Percentiles rank a stretch among this genome's conserved stretches.
Evolutionary conservation across 2,329 filamentous ascomycete genomes (phyloP).

Genomic region (Ascochyta clinopodiicola): DNA sequence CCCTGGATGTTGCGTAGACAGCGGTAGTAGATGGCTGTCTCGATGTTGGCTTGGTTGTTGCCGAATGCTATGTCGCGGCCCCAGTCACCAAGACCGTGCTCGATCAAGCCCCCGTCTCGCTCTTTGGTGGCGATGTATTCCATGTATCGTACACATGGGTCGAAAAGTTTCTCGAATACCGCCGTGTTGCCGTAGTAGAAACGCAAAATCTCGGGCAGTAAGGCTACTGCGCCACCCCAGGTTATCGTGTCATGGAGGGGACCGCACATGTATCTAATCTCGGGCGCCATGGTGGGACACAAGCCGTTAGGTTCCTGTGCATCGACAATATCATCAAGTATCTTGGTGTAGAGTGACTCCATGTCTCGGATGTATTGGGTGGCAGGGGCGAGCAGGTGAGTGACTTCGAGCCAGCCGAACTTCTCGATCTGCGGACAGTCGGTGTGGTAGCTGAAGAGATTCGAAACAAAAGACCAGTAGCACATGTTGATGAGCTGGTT

Average conservation of each 20-base stretch:
- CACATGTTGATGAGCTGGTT: slow-evolving; percentile 54
- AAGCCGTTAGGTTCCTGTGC: slow-evolving; percentile 55
- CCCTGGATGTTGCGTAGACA: slow-evolving; percentile 47
- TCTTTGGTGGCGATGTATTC: slow-evolving; percentile 52
- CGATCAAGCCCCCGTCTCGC: slow-evolving; percentile 51
- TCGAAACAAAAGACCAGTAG: slow-evolving; percentile 53
- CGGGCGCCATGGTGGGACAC: slow-evolving; percentile 57
- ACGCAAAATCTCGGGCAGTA: slow-evolving; percentile 44
- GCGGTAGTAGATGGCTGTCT: slow-evolving; percentile 54
- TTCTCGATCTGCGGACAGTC: slow-evolving; percentile 51
- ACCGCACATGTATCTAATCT: slow-evolving; percentile 58
- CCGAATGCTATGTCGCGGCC: slow-evolving; percentile 53
- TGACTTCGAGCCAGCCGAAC: slow-evolving; percentile 59
- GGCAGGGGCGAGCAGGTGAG: slow-evolving; percentile 53
- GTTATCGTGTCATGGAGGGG: slow-evolving; percentile 57
- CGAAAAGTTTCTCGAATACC: slow-evolving; percentile 48
- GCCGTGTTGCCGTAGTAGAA: slow-evolving; percentile 51
- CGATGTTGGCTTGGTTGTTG: slow-evolving; percentile 55
- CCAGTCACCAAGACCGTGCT: slow-evolving; percentile 55
- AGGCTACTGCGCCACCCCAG: slow-evolving; percentile 51
- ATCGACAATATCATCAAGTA: slow-evolving; percentile 56
- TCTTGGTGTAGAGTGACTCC: slow-evolving; percentile 56
- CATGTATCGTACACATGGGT: slow-evolving; percentile 51
- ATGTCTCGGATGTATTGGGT: slow-evolving; percentile 57
- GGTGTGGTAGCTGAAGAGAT: slow-evolving; percentile 52